These are phyloP conservation scores for Pseudocercospora eumusae DNA, from an alignment of 2,329 filamentous ascomycete genomes.

Conservation along the genomic window DNA sequence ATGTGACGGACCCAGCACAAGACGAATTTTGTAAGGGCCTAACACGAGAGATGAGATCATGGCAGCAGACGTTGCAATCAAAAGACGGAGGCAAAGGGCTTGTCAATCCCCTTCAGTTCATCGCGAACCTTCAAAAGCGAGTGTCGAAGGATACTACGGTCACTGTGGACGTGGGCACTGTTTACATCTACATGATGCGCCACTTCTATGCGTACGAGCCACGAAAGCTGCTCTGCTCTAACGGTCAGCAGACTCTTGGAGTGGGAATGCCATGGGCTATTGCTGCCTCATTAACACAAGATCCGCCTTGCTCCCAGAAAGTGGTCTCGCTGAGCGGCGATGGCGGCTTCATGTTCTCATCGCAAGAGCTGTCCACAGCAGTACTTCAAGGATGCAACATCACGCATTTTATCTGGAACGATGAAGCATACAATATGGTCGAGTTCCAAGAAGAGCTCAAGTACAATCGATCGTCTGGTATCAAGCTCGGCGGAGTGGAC, in stretches of 20 bases:
- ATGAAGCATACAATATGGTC: slow-evolving; percentile 54
- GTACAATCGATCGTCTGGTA: slow-evolving; percentile 50
- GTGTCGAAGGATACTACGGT: slow-evolving; percentile 48
- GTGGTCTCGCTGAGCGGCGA: slow-evolving; percentile 51
- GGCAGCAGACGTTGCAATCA: slow-evolving; percentile 34
- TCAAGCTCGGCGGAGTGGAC: slow-evolving; percentile 51
- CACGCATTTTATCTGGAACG: slow-evolving; percentile 56
- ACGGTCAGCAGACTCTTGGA: slow-evolving; percentile 54
- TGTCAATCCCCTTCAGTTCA: slow-evolving; percentile 52
- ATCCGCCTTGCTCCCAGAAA: slow-evolving; percentile 47
- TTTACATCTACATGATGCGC: slow-evolving; percentile 53
- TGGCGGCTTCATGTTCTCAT: slow-evolving; percentile 54
- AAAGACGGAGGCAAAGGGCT: slow-evolving; percentile 34
- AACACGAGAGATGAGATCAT: slow-evolving; percentile 42
- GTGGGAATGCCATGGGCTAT: slow-evolving; percentile 54
- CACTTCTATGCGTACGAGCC: slow-evolving; percentile 51
- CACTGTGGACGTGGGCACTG: slow-evolving; percentile 21
- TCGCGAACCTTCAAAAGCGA: slow-evolving; percentile 46
- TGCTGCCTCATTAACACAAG: slow-evolving; percentile 48
- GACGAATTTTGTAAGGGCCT: slow-evolving; percentile 41
- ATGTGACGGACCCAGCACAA: slow-evolving; percentile 42
- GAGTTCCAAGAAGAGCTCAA: slow-evolving; percentile 56
- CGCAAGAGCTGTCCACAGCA: slow-evolving; percentile 50
- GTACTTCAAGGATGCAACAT: slow-evolving; percentile 53
- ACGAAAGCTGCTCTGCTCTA: slow-evolving; percentile 50